Conservation (phyloP, 2,329 filamentous ascomycete species). For the Cladosporium sp. region DNA sequence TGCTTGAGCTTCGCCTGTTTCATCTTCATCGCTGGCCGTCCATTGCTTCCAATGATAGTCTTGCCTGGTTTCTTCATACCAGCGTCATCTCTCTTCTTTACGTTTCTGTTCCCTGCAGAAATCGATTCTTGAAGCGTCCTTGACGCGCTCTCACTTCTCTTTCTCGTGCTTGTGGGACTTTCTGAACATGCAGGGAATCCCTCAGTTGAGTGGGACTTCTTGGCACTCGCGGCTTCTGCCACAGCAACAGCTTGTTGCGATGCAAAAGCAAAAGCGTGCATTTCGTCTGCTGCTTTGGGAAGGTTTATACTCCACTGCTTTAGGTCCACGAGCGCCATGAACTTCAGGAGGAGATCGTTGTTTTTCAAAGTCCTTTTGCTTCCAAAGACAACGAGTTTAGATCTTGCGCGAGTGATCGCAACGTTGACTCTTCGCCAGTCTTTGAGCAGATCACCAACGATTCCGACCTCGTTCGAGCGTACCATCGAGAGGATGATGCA, state of each 20-base stretch:
- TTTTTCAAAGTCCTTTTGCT: conserved; percentile 69
- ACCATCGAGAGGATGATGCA: conserved; percentile 84
- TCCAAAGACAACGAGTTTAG: conserved; percentile 84
- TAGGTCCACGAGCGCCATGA: conserved; percentile 72
- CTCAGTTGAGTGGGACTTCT: not conserved
- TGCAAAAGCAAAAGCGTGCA: conserved; percentile 24
- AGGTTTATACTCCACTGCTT: conserved; percentile 78
- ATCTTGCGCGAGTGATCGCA: conserved; percentile 87
- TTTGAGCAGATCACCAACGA: conserved; percentile 84
- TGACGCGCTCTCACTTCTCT: not conserved
- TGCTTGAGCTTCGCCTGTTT: conserved; percentile 20
- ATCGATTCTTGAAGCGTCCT: not conserved
- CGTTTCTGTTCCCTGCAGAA: not conserved
- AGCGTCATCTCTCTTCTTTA: not conserved
- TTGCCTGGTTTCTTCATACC: conserved; percentile 12
- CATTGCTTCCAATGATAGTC: conserved; percentile 6
- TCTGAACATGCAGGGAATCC: not conserved
- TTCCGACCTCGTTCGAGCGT: conserved; percentile 73
- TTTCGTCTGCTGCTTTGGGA: conserved; percentile 20
- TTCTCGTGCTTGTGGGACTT: conserved; percentile 8
- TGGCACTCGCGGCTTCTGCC: not conserved
- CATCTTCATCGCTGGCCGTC: conserved; percentile 4
- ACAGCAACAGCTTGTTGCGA: conserved; percentile 19
- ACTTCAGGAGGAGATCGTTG: conserved; percentile 70
- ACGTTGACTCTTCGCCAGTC: conserved; percentile 96